These are phyloP conservation scores for Dioszegia crocea DNA, from an alignment of 768 basidiomycete genomes.

Conservation along the genomic window DNA sequence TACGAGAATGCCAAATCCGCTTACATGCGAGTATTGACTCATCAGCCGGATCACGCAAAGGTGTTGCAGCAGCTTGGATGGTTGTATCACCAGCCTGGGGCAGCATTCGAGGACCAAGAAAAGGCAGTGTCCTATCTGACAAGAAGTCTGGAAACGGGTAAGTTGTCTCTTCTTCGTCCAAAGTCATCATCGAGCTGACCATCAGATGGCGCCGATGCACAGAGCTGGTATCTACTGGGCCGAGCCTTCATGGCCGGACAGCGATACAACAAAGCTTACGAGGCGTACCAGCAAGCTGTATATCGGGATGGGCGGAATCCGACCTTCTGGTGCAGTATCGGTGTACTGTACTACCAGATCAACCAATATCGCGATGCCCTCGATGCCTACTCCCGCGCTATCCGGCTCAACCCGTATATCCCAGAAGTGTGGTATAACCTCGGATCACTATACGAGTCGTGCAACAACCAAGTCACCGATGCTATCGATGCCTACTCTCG, in stretches of 20 bases:
- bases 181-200: neutral
- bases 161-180: slow-evolving; percentile 42
- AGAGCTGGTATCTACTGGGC: slow-evolving; percentile 97
- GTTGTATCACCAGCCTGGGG: slow-evolving; percentile 93
- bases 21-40: slow-evolving; percentile 87
- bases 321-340: slow-evolving; percentile 99
- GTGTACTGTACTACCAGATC: slow-evolving; percentile 98
- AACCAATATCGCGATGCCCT: slow-evolving; percentile 98
- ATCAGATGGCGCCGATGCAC: slow-evolving; percentile 86
- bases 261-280: slow-evolving; percentile 99
- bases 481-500: slow-evolving; percentile 97
- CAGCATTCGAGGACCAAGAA: slow-evolving; percentile 93
- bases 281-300: slow-evolving; percentile 98
- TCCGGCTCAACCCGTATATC: slow-evolving; percentile 98
- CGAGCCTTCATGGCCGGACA: slow-evolving; percentile 98
- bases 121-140: slow-evolving; percentile 89
- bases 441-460: slow-evolving; percentile 92
- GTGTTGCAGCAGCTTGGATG: slow-evolving; percentile 97
- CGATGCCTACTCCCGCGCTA: slow-evolving; percentile 97
- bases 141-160: slow-evolving; percentile 90
- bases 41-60: slow-evolving; percentile 92
- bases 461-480: slow-evolving; percentile 98
- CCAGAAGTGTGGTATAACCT: slow-evolving; percentile 94
- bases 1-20: slow-evolving; percentile 86
- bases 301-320: slow-evolving; percentile 98